Evolutionary conservation across 768 basidiomycete species (phyloP), one percentile per base, ranked within the genome.

Genomic region (Leucocoprinus sp.): DNA sequence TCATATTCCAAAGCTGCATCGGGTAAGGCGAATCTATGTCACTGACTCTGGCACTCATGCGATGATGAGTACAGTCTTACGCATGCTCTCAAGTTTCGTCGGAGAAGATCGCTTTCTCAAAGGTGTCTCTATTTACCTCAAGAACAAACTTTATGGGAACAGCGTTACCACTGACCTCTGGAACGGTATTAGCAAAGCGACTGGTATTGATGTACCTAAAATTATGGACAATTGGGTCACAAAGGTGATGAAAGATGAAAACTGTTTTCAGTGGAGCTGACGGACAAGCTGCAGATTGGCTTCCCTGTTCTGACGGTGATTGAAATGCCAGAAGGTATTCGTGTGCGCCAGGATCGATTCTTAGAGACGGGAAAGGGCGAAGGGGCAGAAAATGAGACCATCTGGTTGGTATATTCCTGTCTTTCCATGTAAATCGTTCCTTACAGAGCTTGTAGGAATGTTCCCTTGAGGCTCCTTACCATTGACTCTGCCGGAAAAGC

Each of bases 211-310:
- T 53, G 74, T 93, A 28, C 71, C 83, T 2, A 70, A 71, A 39
- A 71, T 97, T 54, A 93, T 97, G 88, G 78, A 88, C 48, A 84
- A 84, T 59, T 99, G 93, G 95, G 84, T 91, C 29, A 75, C 78
- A 43, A 86, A 90, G 71, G 83, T 80, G 24, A 5, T 54, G 43
- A 1, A 18, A n/a, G 15, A 8, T 18, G 23, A 8, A 18, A 41
- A 27, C 11, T 24, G 24, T n/a, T 11, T 12, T 2, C 15, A 50
- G 17, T 18, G n/a, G n/a, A n/a, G 18, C 34, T 51, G 15, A 47
- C 18, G 18, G 14, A 48, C 12, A 17, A 12, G 29, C 35, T 24
- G 36, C 37, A 67, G 66, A 69, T 72, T 37, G 96, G 96, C 12
- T 97, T 84, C 70, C 96, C 96, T 1, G 81, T 98, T 19, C 61